These are phyloP conservation scores for Neurospora sp. DNA, from an alignment of 495 filamentous ascomycete species.

Conservation along the genomic window DNA sequence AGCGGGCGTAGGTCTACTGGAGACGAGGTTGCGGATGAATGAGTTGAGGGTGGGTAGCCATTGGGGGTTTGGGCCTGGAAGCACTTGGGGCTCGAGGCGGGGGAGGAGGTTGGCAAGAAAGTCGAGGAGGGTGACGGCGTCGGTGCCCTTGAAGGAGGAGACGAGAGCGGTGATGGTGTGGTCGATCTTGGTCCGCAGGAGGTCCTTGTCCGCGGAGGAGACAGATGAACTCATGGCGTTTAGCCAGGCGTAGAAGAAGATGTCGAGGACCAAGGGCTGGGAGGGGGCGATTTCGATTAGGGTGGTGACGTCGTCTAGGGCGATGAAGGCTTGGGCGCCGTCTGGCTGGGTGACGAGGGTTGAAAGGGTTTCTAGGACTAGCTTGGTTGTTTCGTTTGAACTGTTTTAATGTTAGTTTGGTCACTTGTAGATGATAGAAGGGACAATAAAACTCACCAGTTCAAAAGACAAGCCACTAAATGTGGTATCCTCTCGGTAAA, in stretches of 20 bases:
- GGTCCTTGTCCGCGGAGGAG: slow-evolving; percentile 11
- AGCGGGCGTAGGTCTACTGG: slow-evolving; percentile 34
- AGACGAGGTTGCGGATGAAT: slow-evolving; percentile 33
- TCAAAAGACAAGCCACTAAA: slow-evolving; percentile 37
- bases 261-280: slow-evolving; percentile 38
- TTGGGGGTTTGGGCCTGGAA: slow-evolving; percentile 21
- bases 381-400: slow-evolving; percentile 37
- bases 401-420: slow-evolving; percentile 25
- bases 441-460: slow-evolving; percentile 35
- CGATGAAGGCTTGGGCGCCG: slow-evolving; percentile 37
- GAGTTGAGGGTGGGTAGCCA: slow-evolving; percentile 34
- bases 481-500: slow-evolving; percentile 39
- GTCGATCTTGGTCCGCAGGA: slow-evolving; percentile 32
- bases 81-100: slow-evolving; percentile 24
- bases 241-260: slow-evolving; percentile 43
- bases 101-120: slow-evolving; percentile 37
- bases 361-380: slow-evolving; percentile 45
- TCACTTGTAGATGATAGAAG: not conserved
- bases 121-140: slow-evolving; percentile 38
- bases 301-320: slow-evolving; percentile 36
- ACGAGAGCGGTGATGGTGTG: slow-evolving; percentile 32
- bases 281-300: slow-evolving; percentile 44
- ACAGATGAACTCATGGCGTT: slow-evolving; percentile 17
- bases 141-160: slow-evolving; percentile 38
- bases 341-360: slow-evolving; percentile 35